Percentiles rank a stretch among this genome's conserved stretches.
Evolutionary conservation across 2,329 filamentous ascomycete genomes (phyloP).

Genomic region (Botrytis byssoidea): DNA sequence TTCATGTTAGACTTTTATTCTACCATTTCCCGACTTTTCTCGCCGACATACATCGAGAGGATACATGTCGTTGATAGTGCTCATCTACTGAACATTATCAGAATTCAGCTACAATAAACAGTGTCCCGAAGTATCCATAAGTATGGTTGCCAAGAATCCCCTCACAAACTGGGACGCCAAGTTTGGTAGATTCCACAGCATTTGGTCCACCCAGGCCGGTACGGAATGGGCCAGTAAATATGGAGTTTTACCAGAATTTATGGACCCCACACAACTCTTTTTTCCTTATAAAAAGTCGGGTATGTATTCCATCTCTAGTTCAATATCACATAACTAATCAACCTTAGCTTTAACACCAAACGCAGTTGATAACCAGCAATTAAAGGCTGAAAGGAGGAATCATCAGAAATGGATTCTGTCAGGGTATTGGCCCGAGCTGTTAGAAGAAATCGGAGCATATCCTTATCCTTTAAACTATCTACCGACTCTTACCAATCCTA

Average conservation of each 20-base stretch:
- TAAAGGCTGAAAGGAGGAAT: neutral
- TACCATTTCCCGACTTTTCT: neutral
- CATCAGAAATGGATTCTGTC: slow-evolving; percentile 12
- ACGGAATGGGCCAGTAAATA: neutral
- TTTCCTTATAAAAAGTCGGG: slow-evolving; percentile 1
- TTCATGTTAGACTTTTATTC: no score
- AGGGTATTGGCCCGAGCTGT: slow-evolving; percentile 10
- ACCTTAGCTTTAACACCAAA: neutral
- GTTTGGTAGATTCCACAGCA: slow-evolving; percentile 7
- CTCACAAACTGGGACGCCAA: neutral
- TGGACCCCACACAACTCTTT: slow-evolving; percentile 3
- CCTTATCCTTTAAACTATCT: neutral
- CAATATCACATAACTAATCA: neutral
- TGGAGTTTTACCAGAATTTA: neutral
- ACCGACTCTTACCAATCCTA: neutral
- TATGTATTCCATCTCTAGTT: neutral
- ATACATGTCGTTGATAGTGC: neutral
- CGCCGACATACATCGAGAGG: neutral
- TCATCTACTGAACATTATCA: neutral
- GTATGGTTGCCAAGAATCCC: neutral
- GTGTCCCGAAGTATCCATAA: neutral
- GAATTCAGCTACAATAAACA: neutral
- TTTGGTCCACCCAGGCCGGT: slow-evolving; percentile 4
- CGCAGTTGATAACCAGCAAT: neutral
- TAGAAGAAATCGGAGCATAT: slow-evolving; percentile 5